phyloP scores from a whole-genome alignment of 495 filamentous ascomycete genomes.

The Aspergillus haitiensis region DNA sequence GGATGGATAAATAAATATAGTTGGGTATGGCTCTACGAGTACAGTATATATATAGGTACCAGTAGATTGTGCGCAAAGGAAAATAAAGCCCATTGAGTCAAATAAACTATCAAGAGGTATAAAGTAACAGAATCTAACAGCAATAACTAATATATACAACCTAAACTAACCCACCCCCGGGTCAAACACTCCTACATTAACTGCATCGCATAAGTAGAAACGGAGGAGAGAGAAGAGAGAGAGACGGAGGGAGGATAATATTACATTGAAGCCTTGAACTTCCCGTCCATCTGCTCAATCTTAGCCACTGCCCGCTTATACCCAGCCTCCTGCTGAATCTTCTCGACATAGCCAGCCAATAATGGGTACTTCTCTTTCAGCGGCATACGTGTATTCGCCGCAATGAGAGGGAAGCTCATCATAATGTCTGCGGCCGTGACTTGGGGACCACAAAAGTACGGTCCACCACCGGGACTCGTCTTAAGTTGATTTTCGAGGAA shows the following conservation, averaged over 20 bases:
- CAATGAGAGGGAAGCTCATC: constrained; percentile 70
- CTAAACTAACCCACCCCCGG: too few species aligned
- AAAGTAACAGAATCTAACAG: too few species aligned
- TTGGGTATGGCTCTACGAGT: too few species aligned
- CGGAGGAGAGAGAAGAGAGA: neutral
- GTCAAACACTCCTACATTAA: too few species aligned
- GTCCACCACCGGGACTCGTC: constrained; percentile 61
- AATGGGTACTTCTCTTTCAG: constrained; percentile 59
- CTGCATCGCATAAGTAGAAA: too few species aligned
- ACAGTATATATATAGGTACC: too few species aligned
- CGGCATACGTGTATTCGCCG: constrained; percentile 45
- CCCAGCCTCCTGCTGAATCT: constrained; percentile 59
- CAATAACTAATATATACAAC: too few species aligned
- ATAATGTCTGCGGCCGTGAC: constrained; percentile 81
- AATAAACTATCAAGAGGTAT: too few species aligned
- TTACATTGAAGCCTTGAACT: constrained; percentile 47
- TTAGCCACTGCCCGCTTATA: constrained; percentile 61
- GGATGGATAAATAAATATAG: too few species aligned
- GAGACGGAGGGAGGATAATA: neutral
- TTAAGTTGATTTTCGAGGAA: constrained; percentile 74
- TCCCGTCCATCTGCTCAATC: constrained; percentile 61
- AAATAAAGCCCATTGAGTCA: too few species aligned
- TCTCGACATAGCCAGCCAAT: constrained; percentile 61
- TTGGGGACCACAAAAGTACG: constrained; percentile 68
- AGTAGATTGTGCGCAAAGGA: too few species aligned